Conservation (phyloP, 108 stramenopile genomes). For the Chaetoceros muelleri region DNA sequence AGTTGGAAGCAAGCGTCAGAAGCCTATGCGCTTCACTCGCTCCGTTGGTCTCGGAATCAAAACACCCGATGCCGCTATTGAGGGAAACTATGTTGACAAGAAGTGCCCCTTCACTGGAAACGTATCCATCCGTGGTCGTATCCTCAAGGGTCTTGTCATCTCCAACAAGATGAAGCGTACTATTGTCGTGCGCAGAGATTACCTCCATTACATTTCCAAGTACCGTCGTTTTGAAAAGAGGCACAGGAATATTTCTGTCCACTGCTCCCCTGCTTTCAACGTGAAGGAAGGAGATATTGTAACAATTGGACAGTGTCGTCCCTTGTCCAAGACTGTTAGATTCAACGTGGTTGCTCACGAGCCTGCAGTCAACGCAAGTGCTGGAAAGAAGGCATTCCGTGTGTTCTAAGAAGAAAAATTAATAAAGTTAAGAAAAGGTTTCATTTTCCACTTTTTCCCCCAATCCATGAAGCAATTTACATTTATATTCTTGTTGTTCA, state of each 20-base stretch:
- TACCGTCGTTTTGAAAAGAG: constrained; percentile 99
- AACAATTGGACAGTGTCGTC: constrained; percentile 99
- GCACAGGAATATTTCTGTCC: constrained; percentile 98
- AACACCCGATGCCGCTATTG: constrained; percentile 93
- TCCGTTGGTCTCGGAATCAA: constrained; percentile 98
- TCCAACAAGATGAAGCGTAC: constrained; percentile 99
- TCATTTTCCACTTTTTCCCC: too few species aligned
- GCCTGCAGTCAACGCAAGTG: constrained; percentile 48
- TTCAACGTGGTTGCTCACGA: constrained; percentile 91
- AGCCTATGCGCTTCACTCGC: constrained; percentile 93
- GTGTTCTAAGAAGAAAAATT: too few species aligned
- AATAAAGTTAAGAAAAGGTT: too few species aligned
- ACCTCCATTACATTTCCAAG: constrained; percentile 97
- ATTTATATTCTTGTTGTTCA: too few species aligned
- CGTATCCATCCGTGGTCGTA: constrained; percentile 96
- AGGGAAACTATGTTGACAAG: constrained; percentile 98
- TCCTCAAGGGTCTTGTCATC: constrained; percentile 95
- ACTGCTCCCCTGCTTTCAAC: constrained; percentile 95
- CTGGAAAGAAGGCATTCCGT: constrained; percentile 86
- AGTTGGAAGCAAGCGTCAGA: constrained; percentile 58
- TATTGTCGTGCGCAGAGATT: constrained; percentile 97
- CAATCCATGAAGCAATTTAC: too few species aligned
- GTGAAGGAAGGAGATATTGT: constrained; percentile 99
- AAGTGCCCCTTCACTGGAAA: constrained; percentile 99
- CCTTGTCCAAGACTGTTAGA: constrained; percentile 97